phyloP scores from a whole-genome alignment of 1,139 yeast species.

The Diutina pseudorugosa region DNA sequence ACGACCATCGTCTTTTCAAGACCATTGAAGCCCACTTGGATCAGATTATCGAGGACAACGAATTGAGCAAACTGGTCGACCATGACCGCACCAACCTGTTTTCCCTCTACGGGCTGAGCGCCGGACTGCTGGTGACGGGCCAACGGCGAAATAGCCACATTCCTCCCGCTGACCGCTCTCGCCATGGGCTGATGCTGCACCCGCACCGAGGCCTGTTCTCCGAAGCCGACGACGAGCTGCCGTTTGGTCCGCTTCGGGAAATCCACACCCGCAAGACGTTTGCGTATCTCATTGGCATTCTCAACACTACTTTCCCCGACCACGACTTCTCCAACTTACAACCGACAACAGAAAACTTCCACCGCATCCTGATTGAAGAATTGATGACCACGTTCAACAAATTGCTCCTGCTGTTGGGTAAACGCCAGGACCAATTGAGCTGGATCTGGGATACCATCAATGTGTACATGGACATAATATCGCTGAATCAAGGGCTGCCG shows the following conservation, averaged over 20 bases:
- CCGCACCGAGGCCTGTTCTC: not conserved
- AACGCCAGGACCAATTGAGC: conserved; percentile 32
- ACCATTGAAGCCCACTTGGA: conserved; percentile 76
- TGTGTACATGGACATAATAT: conserved; percentile 61
- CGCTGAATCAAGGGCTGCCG: conserved; percentile 3
- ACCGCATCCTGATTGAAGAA: conserved; percentile 31
- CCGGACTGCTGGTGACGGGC: not conserved
- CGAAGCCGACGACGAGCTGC: conserved; percentile 42
- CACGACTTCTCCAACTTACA: conserved; percentile 84
- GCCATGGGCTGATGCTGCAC: conserved; percentile 2
- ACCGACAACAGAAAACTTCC: conserved; percentile 66
- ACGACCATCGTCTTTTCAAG: conserved; percentile 81
- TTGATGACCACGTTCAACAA: conserved; percentile 70
- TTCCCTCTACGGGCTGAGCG: conserved; percentile 14
- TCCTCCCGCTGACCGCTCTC: not conserved
- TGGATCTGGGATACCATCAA: conserved; percentile 89
- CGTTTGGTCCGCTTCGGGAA: conserved; percentile 87
- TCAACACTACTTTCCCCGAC: conserved; percentile 90
- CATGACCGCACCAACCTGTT: conserved; percentile 23
- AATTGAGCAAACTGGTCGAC: conserved; percentile 30
- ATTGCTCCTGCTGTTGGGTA: conserved; percentile 69
- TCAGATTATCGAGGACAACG: conserved; percentile 47
- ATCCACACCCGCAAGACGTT: conserved; percentile 78
- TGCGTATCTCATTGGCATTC: conserved; percentile 80
- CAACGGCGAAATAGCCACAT: not conserved